Evolutionary conservation across 2,329 filamentous ascomycete genomes (phyloP).

Genomic region (Thielaviopsis musarum): DNA sequence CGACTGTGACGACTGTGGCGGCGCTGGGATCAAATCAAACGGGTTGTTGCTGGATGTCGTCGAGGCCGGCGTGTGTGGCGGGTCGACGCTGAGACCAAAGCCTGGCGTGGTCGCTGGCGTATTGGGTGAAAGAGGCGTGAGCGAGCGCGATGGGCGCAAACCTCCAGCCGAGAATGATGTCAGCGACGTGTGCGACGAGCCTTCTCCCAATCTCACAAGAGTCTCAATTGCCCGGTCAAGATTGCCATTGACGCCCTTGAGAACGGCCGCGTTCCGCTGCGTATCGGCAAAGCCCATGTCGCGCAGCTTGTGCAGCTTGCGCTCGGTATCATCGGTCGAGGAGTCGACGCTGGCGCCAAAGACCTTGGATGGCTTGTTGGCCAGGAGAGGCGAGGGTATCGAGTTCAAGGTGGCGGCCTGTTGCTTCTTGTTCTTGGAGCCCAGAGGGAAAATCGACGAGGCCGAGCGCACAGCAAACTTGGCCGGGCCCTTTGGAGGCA

Average conservation of each 20-base stretch:
- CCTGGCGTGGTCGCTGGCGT: conserved; percentile 17
- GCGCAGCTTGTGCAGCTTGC: conserved; percentile 58
- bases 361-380: conserved; percentile 48
- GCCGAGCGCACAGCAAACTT: conserved; percentile 40
- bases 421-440: conserved; percentile 42
- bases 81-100: conserved; percentile 19
- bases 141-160: conserved; percentile 31
- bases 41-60: conserved; percentile 43
- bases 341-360: conserved; percentile 51
- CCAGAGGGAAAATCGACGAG: conserved; percentile 52
- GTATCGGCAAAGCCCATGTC: conserved; percentile 89
- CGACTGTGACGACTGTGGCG: conserved; percentile 47
- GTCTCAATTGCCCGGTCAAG: conserved; percentile 75
- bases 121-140: conserved; percentile 34
- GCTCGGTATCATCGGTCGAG: conserved; percentile 43
- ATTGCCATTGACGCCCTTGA: conserved; percentile 72
- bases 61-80: conserved; percentile 22
- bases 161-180: conserved; percentile 3
- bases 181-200: conserved; percentile 25
- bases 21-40: conserved; percentile 43
- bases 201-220: conserved; percentile 67
- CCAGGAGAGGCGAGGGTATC: conserved; percentile 22
- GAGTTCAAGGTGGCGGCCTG: conserved; percentile 17
- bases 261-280: conserved; percentile 60
- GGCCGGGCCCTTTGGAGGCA: conserved; percentile 46